A percentile compares a stretch with the other conserved stretches of the same genome.
phyloP scores from a whole-genome alignment of 441 rosid species.

The Geranium incanum region DNA sequence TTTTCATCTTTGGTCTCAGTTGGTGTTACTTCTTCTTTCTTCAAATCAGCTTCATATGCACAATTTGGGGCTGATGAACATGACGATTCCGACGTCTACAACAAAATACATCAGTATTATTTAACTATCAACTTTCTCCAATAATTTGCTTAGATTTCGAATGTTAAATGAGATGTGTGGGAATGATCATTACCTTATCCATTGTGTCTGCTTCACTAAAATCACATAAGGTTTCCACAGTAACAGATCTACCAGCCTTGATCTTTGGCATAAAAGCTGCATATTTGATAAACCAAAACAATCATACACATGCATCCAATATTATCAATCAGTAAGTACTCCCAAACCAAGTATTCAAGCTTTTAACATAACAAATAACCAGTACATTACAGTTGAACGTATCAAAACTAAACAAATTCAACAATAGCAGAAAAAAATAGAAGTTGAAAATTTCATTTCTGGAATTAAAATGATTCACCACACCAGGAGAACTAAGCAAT shows the following conservation, averaged over 20 bases:
- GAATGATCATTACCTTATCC: slow-evolving; percentile 37
- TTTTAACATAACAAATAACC: not conserved
- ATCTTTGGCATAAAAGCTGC: slow-evolving; percentile 86
- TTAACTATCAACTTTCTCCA: slow-evolving; percentile 5
- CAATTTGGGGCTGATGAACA: slow-evolving; percentile 20
- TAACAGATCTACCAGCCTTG: slow-evolving; percentile 62
- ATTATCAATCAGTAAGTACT: not conserved
- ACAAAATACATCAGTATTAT: not conserved
- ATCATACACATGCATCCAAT: not conserved
- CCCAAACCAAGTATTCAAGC: not conserved
- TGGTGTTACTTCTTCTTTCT: slow-evolving; percentile 22
- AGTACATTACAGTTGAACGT: too few species aligned
- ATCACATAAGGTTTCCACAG: slow-evolving; percentile 65
- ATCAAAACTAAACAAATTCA: too few species aligned
- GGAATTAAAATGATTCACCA: not conserved
- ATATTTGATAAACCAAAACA: slow-evolving; percentile 6
- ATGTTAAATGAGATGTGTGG: slow-evolving; percentile 6
- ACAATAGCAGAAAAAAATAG: too few species aligned
- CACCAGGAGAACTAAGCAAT: not conserved
- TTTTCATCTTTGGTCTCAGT: slow-evolving; percentile 22
- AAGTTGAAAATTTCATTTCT: too few species aligned
- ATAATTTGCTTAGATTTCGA: not conserved
- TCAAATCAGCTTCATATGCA: slow-evolving; percentile 23
- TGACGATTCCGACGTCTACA: slow-evolving; percentile 40
- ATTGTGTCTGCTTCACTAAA: slow-evolving; percentile 56